phyloP scores from a whole-genome alignment of 768 basidiomycete genomes.

The Galerina sulciceps region DNA sequence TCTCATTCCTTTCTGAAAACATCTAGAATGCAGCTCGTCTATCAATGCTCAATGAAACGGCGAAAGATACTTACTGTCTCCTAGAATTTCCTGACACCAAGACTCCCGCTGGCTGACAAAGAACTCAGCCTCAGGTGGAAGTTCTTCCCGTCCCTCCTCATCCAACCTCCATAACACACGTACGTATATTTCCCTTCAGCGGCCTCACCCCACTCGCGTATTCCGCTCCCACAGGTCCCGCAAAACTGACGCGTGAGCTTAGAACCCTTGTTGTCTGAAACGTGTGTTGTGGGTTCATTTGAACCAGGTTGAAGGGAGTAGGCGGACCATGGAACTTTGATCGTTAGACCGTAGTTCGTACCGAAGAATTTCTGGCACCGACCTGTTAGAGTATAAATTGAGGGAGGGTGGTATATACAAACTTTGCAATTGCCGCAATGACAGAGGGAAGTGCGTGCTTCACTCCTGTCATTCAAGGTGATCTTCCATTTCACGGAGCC shows the following conservation, averaged over 20 bases:
- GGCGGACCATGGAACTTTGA: slow-evolving; percentile 7
- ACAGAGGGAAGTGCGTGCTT: slow-evolving; percentile 5
- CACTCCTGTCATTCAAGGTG: background rate
- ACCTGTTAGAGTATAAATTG: background rate
- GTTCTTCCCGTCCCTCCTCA: slow-evolving; percentile 2
- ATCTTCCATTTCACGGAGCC: slow-evolving; percentile 3
- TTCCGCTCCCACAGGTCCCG: slow-evolving; percentile 2
- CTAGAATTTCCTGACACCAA: slow-evolving; percentile 6
- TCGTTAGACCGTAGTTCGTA: slow-evolving; percentile 2
- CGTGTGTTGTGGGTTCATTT: background rate
- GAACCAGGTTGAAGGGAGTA: slow-evolving; percentile 1
- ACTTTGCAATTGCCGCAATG: slow-evolving; percentile 9
- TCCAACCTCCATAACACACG: slow-evolving; percentile 11
- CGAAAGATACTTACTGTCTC: background rate
- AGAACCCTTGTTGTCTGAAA: background rate
- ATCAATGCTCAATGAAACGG: background rate
- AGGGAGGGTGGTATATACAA: background rate
- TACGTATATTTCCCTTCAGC: slow-evolving; percentile 8
- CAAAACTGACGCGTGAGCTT: slow-evolving; percentile 5
- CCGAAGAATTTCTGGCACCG: slow-evolving; percentile 3
- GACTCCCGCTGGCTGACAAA: slow-evolving; percentile 1
- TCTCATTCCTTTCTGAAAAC: background rate
- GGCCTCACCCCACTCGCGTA: slow-evolving; percentile 8
- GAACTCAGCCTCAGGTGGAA: slow-evolving; percentile 1
- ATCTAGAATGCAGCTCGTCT: background rate